Percentiles rank a stretch among this genome's conserved stretches.
phyloP scores from a whole-genome alignment of 2,329 filamentous ascomycete genomes.

The Metarhizium sp. region DNA sequence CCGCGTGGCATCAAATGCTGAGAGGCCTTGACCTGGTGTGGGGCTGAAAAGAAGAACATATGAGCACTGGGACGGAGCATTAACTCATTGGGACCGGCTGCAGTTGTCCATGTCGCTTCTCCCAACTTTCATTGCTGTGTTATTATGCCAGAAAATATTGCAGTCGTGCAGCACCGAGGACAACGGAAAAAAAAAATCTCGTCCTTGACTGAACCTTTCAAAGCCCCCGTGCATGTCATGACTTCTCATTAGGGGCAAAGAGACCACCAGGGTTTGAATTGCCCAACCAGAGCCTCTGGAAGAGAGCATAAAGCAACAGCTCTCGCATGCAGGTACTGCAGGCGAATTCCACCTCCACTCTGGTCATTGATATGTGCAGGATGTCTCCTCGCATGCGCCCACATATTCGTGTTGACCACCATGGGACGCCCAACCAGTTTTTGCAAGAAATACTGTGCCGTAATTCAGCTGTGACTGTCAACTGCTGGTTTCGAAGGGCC shows the following conservation, averaged over 20 bases:
- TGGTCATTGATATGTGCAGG: background rate
- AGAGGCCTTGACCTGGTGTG: background rate
- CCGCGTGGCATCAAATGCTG: constrained; percentile 1
- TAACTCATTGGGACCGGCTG: background rate
- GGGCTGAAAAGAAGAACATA: background rate
- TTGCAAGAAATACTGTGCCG: too few species aligned
- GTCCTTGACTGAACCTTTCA: too few species aligned
- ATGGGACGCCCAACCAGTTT: background rate
- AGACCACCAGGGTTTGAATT: constrained; percentile 5
- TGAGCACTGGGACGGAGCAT: background rate
- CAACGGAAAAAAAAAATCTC: too few species aligned
- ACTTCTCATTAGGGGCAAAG: constrained; percentile 1
- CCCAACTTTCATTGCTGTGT: background rate
- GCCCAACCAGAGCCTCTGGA: constrained; percentile 5
- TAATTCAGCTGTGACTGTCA: too few species aligned
- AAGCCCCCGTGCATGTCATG: background rate
- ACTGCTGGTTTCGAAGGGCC: background rate
- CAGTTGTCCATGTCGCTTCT: background rate
- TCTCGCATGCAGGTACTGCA: constrained; percentile 8
- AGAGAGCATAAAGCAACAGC: background rate
- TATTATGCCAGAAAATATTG: too few species aligned
- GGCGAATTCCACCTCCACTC: background rate
- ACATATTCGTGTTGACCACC: background rate
- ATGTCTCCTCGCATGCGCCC: background rate
- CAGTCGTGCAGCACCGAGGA: background rate